Percentiles rank a stretch among this genome's conserved stretches.
These are phyloP conservation scores for Penicillium decumbens DNA, from an alignment of 2,329 filamentous ascomycete species.

Conservation along the genomic window DNA sequence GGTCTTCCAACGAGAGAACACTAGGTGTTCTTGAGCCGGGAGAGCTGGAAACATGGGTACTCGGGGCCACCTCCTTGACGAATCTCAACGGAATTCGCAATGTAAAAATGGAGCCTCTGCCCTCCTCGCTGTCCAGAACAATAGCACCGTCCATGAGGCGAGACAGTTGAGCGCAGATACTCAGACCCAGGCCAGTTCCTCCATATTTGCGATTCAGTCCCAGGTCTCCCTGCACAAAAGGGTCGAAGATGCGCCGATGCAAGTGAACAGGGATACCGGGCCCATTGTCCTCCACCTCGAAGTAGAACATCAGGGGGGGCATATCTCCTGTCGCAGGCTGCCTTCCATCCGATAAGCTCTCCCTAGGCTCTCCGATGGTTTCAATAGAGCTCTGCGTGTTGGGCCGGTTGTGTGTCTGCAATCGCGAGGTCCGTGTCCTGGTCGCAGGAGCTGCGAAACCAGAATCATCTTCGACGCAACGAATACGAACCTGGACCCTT, in stretches of 20 bases:
- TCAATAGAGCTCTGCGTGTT: not conserved
- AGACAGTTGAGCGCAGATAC: constrained; percentile 83
- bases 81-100: constrained; percentile 78
- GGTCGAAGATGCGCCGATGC: constrained; percentile 82
- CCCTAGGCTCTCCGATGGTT: not conserved
- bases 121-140: constrained; percentile 64
- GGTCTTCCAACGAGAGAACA: constrained; percentile 25
- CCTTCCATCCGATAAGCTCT: not conserved
- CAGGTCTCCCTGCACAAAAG: constrained; percentile 88
- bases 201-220: constrained; percentile 85
- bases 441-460: not conserved
- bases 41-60: constrained; percentile 23
- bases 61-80: constrained; percentile 60
- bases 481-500: constrained; percentile 69
- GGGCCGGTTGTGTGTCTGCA: not conserved
- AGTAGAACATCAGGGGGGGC: constrained; percentile 63
- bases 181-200: constrained; percentile 80
- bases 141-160: constrained; percentile 77
- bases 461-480: constrained; percentile 49
- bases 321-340: not conserved
- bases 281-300: constrained; percentile 82
- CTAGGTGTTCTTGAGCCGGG: constrained; percentile 32
- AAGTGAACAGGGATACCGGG: constrained; percentile 76
- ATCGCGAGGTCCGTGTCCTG: not conserved
- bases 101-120: constrained; percentile 73